phyloP scores from a whole-genome alignment of 805 yeast species.

The Pichia membranifaciens region DNA sequence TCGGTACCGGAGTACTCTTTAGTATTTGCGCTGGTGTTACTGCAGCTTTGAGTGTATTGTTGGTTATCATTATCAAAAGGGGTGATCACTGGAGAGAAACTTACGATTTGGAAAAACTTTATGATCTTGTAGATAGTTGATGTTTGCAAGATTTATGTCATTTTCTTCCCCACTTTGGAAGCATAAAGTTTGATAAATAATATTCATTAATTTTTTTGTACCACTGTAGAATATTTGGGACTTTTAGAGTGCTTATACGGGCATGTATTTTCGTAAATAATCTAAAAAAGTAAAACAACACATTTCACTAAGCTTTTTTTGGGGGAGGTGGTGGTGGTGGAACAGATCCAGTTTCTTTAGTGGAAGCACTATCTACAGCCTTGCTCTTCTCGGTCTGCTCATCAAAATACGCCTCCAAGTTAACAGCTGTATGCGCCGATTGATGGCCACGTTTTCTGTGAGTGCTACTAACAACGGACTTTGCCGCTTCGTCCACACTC shows the following conservation, averaged over 20 bases:
- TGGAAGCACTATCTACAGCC: conserved; percentile 29
- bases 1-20: conserved; percentile 67
- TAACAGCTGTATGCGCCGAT: conserved; percentile 15
- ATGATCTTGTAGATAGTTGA: conserved; percentile 40
- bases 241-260: too few relatives aligned
- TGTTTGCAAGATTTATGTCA: background rate
- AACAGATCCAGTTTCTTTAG: background rate
- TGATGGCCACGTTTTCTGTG: conserved; percentile 6
- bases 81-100: conserved; percentile 62
- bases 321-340: conserved; percentile 12
- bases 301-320: background rate
- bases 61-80: conserved; percentile 43
- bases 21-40: conserved; percentile 60
- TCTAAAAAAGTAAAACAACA: too few relatives aligned
- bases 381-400: conserved; percentile 38
- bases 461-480: conserved; percentile 4
- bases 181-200: too few relatives aligned
- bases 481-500: conserved; percentile 10
- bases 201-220: too few relatives aligned
- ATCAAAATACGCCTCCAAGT: conserved; percentile 35
- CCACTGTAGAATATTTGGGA: too few relatives aligned
- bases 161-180: too few relatives aligned
- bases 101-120: conserved; percentile 51
- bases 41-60: conserved; percentile 35
- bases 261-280: too few relatives aligned